Evolutionary conservation across 2,329 filamentous ascomycete species (phyloP).

Genomic region (Drechslerella stenobrocha): DNA sequence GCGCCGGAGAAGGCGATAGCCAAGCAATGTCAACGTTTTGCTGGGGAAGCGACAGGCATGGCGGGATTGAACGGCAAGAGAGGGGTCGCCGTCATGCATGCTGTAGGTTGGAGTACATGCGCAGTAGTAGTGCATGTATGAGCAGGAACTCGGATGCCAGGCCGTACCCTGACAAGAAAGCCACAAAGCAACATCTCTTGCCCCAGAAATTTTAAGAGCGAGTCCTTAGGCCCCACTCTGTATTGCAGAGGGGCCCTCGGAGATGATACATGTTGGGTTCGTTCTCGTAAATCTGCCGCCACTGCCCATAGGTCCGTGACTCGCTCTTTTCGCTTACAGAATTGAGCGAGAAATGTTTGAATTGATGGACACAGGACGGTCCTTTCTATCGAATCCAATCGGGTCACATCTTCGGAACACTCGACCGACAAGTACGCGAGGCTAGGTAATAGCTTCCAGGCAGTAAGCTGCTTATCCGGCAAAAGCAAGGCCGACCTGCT

Average conservation of each 20-base stretch:
- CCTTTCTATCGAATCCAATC: neutral
- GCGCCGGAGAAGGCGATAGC: constrained; percentile 47
- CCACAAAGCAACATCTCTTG: constrained; percentile 4
- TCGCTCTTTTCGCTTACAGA: no score
- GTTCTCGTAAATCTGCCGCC: no score
- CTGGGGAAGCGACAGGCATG: constrained; percentile 16
- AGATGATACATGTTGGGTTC: constrained; percentile 21
- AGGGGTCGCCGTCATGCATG: constrained; percentile 22
- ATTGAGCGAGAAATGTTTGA: no score
- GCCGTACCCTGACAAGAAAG: neutral
- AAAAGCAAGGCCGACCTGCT: constrained; percentile 39
- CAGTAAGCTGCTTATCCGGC: constrained; percentile 41
- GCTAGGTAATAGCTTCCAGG: constrained; percentile 6
- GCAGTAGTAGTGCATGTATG: neutral
- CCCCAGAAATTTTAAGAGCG: constrained; percentile 24
- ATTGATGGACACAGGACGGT: neutral
- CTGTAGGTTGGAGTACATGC: neutral
- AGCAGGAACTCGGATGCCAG: neutral
- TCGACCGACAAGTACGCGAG: constrained; percentile 25
- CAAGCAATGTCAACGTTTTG: neutral
- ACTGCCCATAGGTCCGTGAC: no score
- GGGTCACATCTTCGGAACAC: constrained; percentile 21
- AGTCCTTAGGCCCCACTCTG: no score
- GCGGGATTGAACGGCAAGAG: constrained; percentile 30
- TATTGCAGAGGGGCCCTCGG: neutral